Evolutionary conservation across 192 early-diverging fungal species (phyloP).

Genomic region (Haplosporangium gracile): DNA sequence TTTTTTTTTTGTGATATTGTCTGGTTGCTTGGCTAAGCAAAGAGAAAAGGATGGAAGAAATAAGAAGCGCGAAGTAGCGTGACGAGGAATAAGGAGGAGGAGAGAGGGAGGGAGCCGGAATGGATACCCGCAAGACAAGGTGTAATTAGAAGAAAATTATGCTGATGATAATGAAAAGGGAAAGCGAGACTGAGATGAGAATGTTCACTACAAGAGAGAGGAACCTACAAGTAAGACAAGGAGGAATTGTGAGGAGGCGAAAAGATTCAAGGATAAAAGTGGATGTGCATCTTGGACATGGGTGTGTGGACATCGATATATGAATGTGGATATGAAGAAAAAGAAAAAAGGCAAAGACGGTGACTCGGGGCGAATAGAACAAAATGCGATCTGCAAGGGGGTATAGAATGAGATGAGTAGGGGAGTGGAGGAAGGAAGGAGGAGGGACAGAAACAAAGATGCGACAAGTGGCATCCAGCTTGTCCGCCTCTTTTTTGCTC

Average conservation of each 20-base stretch:
- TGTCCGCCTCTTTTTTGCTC: not conserved
- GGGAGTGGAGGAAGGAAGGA: not conserved
- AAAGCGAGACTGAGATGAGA: not conserved
- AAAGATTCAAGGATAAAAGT: not conserved
- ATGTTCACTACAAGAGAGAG: not conserved
- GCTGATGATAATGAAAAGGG: not conserved
- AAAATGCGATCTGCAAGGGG: not conserved
- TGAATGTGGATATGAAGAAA: not conserved
- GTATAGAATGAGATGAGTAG: not conserved
- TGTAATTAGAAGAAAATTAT: not conserved
- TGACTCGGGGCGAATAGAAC: not conserved
- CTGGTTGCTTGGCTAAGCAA: conserved; percentile 1
- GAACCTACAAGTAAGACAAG: not conserved
- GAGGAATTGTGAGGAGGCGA: conserved; percentile 3
- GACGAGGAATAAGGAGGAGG: not conserved
- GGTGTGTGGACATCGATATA: not conserved
- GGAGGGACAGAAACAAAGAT: not conserved
- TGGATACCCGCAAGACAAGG: not conserved
- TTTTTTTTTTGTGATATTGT: not conserved
- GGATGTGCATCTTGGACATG: not conserved
- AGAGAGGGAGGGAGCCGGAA: not conserved
- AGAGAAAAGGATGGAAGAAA: not conserved
- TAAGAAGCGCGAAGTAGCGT: not conserved
- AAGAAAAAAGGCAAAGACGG: not conserved
- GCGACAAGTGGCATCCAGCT: not conserved